Conservation (phyloP, 768 basidiomycete genomes). For the Russula griseocarnosa region DNA sequence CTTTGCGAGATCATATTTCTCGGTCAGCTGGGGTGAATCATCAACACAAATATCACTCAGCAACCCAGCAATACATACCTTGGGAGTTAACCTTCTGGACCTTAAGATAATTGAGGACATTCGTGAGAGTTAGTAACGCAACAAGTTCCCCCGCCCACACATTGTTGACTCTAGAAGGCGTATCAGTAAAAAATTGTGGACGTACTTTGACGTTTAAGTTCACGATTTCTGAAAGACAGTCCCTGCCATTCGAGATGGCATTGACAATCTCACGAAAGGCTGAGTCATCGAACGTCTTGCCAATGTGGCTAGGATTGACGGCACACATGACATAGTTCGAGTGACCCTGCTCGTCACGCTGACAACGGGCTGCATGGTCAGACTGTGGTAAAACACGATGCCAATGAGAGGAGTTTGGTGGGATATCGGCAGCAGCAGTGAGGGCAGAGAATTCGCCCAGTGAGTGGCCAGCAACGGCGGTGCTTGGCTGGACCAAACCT, state of each 20-base stretch:
- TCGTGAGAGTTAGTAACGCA: slow-evolving; percentile 89
- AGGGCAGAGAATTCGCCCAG: slow-evolving; percentile 98
- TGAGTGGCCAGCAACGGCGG: slow-evolving; percentile 96
- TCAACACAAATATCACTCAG: background rate
- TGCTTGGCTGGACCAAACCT: slow-evolving; percentile 87
- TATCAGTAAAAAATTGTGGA: slow-evolving; percentile 16
- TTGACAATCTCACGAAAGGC: slow-evolving; percentile 98
- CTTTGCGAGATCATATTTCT: slow-evolving; percentile 83
- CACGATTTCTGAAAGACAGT: slow-evolving; percentile 91
- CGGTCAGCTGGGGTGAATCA: slow-evolving; percentile 58
- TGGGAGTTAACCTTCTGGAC: slow-evolving; percentile 90
- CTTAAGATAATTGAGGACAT: slow-evolving; percentile 95
- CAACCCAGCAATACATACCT: slow-evolving; percentile 44
- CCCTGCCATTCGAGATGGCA: slow-evolving; percentile 69
- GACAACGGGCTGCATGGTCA: slow-evolving; percentile 99
- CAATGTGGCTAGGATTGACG: slow-evolving; percentile 93
- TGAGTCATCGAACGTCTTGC: slow-evolving; percentile 88
- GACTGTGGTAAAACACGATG: slow-evolving; percentile 98
- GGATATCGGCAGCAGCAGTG: slow-evolving; percentile 94
- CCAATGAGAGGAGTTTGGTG: slow-evolving; percentile 97
- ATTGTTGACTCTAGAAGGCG: slow-evolving; percentile 85
- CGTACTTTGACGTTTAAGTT: slow-evolving; percentile 90
- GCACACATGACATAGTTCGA: slow-evolving; percentile 99
- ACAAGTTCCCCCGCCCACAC: slow-evolving; percentile 97
- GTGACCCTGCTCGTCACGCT: slow-evolving; percentile 87